Percentiles rank a stretch among this genome's conserved stretches.
Conservation (phyloP, 108 stramenopile genomes). For the Nannochloropsis salina region DNA sequence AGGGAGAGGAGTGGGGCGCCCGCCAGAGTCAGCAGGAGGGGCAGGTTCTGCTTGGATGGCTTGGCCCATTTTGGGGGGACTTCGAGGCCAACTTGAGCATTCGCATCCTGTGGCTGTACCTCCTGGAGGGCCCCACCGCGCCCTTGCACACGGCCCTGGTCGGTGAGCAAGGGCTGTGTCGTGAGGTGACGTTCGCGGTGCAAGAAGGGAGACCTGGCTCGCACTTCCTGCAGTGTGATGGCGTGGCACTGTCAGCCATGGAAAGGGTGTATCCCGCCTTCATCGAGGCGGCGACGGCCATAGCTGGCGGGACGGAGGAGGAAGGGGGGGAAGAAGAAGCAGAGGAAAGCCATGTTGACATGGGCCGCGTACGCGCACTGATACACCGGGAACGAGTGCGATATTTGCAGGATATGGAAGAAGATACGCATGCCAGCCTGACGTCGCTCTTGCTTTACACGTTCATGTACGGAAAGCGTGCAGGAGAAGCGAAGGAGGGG, state of each 20-base stretch:
- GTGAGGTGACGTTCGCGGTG: background rate
- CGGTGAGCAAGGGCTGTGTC: background rate
- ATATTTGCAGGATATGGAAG: background rate
- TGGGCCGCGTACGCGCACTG: background rate
- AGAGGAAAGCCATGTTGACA: background rate
- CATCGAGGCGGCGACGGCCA: background rate
- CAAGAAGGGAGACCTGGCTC: background rate
- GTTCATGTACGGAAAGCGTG: background rate
- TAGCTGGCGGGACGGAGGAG: background rate
- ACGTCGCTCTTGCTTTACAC: background rate
- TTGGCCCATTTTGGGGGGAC: conserved; percentile 11
- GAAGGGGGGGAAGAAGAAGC: background rate
- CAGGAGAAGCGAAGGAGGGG: background rate
- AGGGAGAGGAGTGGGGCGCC: background rate
- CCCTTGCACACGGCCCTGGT: background rate
- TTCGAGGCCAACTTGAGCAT: background rate
- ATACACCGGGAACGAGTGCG: background rate
- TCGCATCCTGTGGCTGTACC: conserved; percentile 5
- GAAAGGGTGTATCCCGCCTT: background rate
- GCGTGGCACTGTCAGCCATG: background rate
- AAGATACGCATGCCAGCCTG: background rate
- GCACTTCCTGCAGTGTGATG: background rate
- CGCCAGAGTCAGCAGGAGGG: background rate
- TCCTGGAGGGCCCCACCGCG: background rate
- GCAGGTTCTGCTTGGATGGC: background rate